Base-by-base conservation (phyloP, 192 early-diverging fungal species). In the Backusella morwellensis region DNA sequence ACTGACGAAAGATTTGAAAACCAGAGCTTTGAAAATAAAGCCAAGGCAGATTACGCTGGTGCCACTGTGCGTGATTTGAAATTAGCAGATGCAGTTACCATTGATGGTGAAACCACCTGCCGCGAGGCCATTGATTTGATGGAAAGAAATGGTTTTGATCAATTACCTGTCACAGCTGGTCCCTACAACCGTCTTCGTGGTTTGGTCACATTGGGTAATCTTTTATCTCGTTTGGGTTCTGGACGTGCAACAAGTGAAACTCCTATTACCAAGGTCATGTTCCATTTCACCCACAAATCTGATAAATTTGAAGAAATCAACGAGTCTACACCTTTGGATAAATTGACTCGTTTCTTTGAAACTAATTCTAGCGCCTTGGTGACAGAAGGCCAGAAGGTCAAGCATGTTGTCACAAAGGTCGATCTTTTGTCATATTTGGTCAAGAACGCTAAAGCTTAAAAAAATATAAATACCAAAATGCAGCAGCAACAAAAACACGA, bases 351-450 rank as follows among this genome's bases (percentile, higher is more conserved):
- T 42, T 99, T 98, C 86, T 98, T 99, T 83, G 97, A 98, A 80
- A 94, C 91, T 71, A 89, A 98, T 87, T 94, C 91, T 66, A 88
- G 90, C 9, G 98, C 94, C 34, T 88, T 99, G 70, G 95, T 99
- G 36, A 99, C 98, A 21, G 85, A 86, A 50, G 89, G 91, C 66
- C 87, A 90, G 54, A 88, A 88, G 72, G 93, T 96, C 54, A 75
- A 82, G 72, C 91, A 93, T 70, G 95, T 99, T n/a, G 89, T 98
- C 34, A 99, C 97, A 71, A 97, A 97, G 81, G 91, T 98, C 66
- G 98, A 99, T 82, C 83, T 99, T 72, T 86, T 99, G 26, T 83
- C 90, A 1, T 94, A 86, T 77, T 82, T 99, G 76, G 91, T 95
- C 74, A 88, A 92, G 52, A 75, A 80, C 35, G 77, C 82, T 77